phyloP scores from a whole-genome alignment of 108 stramenopile species.

The Skeletonema grethae region DNA sequence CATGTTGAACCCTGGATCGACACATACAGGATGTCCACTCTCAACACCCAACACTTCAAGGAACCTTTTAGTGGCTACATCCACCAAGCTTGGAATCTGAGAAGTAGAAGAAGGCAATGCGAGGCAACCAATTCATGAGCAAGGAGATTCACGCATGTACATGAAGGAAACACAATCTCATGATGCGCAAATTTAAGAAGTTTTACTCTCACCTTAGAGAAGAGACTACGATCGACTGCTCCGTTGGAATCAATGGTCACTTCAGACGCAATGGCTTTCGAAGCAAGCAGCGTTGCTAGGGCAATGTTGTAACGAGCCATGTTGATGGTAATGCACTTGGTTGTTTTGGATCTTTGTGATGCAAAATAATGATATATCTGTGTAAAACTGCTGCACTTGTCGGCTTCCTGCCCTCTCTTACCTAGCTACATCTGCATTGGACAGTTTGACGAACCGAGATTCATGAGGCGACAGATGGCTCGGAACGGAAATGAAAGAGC shows the following conservation, averaged over 20 bases:
- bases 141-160: not conserved
- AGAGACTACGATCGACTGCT: slow-evolving; percentile 1
- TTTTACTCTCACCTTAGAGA: not conserved
- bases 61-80: slow-evolving; percentile 7
- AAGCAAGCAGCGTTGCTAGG: slow-evolving; percentile 1
- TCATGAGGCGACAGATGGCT: not conserved
- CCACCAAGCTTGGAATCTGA: slow-evolving; percentile 4
- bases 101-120: not conserved
- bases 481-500: too few species aligned
- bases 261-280: not conserved
- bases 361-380: not conserved
- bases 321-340: not conserved
- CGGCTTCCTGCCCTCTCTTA: not conserved
- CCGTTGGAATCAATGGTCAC: not conserved
- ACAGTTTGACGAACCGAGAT: not conserved
- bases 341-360: not conserved
- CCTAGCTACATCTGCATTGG: not conserved
- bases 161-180: not conserved
- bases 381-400: not conserved
- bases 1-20: slow-evolving; percentile 7
- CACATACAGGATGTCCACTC: slow-evolving; percentile 4
- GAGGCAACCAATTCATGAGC: not conserved
- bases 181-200: not conserved
- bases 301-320: slow-evolving; percentile 16
- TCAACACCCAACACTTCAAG: slow-evolving; percentile 10